Conservation (phyloP, 2,329 filamentous ascomycete species). For the Atkinsonella hypoxylon region DNA sequence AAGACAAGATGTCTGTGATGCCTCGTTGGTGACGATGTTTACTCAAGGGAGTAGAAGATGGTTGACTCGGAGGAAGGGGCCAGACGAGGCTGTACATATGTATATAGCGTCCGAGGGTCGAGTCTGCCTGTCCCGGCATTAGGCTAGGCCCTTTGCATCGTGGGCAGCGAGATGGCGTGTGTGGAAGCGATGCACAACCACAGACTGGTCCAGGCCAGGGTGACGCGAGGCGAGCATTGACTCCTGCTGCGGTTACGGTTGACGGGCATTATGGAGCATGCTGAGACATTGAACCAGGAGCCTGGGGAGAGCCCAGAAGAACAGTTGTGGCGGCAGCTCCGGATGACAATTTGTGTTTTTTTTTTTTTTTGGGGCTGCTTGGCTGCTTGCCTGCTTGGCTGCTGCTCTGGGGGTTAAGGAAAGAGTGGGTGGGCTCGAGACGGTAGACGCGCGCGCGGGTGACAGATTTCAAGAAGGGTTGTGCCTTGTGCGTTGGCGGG, state of each 20-base stretch:
- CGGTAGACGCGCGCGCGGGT: too few species aligned
- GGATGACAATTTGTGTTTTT: background rate
- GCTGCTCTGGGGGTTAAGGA: background rate
- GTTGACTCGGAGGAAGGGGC: conserved; percentile 14
- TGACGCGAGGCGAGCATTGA: conserved; percentile 7
- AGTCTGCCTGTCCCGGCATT: conserved; percentile 11
- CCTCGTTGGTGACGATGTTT: conserved; percentile 22
- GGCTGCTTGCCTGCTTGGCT: too few species aligned
- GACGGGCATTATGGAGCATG: conserved; percentile 3
- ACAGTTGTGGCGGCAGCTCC: conserved; percentile 7
- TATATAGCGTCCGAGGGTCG: background rate
- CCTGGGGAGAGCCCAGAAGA: background rate
- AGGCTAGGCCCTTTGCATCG: conserved; percentile 10
- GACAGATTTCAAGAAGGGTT: too few species aligned
- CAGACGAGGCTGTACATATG: conserved; percentile 4
- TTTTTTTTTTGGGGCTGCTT: too few species aligned
- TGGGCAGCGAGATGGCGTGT: conserved; percentile 9
- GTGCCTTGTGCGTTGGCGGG: too few species aligned
- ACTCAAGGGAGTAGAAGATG: conserved; percentile 19
- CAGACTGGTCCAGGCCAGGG: conserved; percentile 9
- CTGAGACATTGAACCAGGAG: conserved; percentile 5
- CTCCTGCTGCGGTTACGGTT: conserved; percentile 4
- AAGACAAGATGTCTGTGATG: conserved; percentile 20
- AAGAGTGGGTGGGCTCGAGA: too few species aligned
- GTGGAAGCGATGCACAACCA: conserved; percentile 8